Percentiles rank a stretch among this genome's conserved stretches.
Conservation (phyloP, 306 rosid species). For the Trifolium pratense region DNA sequence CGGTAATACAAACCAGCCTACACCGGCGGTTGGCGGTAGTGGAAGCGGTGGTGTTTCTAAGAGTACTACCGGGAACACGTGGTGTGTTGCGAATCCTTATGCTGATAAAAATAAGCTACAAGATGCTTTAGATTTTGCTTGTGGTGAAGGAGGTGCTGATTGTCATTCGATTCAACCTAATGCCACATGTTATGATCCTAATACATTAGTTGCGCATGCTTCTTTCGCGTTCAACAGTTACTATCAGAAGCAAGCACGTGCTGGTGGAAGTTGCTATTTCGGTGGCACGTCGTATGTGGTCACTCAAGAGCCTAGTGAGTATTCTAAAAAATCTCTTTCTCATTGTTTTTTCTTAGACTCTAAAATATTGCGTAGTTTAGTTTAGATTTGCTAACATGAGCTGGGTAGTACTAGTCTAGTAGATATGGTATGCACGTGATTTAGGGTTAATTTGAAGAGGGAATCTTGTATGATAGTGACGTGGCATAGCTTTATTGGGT, state of each 20-base stretch:
- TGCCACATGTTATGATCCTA: conserved; percentile 83
- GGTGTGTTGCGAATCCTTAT: conserved; percentile 92
- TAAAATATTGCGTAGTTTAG: conserved; percentile 38
- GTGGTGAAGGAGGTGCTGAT: conserved; percentile 96
- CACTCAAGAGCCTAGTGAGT: conserved; percentile 93
- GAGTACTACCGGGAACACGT: conserved; percentile 68
- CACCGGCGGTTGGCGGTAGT: conserved; percentile 30
- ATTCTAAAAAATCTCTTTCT: neutral
- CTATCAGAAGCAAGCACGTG: conserved; percentile 79
- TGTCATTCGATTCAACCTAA: conserved; percentile 77
- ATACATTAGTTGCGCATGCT: conserved; percentile 78
- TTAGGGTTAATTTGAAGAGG: conserved; percentile 10
- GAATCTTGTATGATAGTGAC: conserved; percentile 38
- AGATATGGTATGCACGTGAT: conserved; percentile 42
- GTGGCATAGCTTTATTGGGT: conserved; percentile 42
- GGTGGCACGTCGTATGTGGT: conserved; percentile 94
- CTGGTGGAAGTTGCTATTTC: conserved; percentile 81
- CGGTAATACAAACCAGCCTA: neutral
- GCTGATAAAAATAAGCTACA: conserved; percentile 71
- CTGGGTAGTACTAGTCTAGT: neutral
- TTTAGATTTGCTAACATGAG: conserved; percentile 34
- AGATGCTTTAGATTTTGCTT: conserved; percentile 78
- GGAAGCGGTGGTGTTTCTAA: conserved; percentile 62
- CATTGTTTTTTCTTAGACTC: neutral
- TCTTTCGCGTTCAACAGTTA: conserved; percentile 91